phyloP scores from a whole-genome alignment of 805 yeast genomes.

The Saccharomyces paradoxus region DNA sequence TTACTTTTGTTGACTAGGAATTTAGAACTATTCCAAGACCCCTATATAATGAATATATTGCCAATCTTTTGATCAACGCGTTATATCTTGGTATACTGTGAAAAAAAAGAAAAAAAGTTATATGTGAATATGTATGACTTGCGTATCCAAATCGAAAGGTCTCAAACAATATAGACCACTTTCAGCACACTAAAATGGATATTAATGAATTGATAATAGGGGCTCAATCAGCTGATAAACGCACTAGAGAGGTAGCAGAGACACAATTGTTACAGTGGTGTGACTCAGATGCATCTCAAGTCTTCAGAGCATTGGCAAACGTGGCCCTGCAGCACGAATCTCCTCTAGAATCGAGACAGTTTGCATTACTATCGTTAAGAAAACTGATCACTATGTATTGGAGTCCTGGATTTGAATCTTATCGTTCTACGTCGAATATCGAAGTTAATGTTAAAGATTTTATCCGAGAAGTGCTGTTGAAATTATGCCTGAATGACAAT shows the following conservation, averaged over 20 bases:
- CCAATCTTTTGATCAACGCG: background rate
- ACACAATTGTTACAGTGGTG: conserved; percentile 36
- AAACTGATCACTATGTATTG: conserved; percentile 64
- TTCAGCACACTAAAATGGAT: conserved; percentile 1
- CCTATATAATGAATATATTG: background rate
- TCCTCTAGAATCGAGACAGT: conserved; percentile 43
- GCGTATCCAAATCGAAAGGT: background rate
- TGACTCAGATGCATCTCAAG: conserved; percentile 42
- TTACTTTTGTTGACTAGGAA: background rate
- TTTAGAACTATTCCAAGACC: background rate
- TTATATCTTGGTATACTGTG: background rate
- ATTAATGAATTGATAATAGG: conserved; percentile 18
- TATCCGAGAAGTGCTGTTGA: conserved; percentile 45
- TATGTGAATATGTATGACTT: background rate
- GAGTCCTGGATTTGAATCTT: conserved; percentile 78
- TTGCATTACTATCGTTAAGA: conserved; percentile 58
- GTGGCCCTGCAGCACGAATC: conserved; percentile 31
- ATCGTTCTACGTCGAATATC: conserved; percentile 52
- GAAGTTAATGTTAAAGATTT: conserved; percentile 41
- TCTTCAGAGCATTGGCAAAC: conserved; percentile 36
- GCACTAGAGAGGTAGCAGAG: conserved; percentile 46
- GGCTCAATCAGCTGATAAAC: conserved; percentile 43
- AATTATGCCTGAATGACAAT: conserved; percentile 36
- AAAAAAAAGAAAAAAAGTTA: background rate
- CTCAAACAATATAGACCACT: background rate